Evolutionary conservation across 2,329 filamentous ascomycete genomes (phyloP).

Genomic region (Claviceps maximensis): DNA sequence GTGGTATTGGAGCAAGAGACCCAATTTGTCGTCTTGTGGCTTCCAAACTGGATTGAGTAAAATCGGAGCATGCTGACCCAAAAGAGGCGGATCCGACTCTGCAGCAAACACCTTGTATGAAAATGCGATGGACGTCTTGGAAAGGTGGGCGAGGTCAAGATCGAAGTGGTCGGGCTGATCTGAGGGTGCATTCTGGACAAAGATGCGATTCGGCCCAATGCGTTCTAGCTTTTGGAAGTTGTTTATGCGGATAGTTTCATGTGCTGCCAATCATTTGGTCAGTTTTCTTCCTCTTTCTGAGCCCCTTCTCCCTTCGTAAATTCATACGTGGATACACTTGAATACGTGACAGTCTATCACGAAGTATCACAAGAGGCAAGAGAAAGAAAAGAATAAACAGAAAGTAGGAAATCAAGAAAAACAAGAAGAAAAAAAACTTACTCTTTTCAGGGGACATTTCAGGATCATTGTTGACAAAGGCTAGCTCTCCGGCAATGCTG

Average conservation of each 20-base stretch:
- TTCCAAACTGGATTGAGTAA: conserved; percentile 70
- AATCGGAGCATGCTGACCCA: conserved; percentile 53
- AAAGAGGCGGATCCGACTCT: conserved; percentile 29
- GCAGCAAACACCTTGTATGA: conserved; percentile 81
- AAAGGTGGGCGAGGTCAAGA: conserved; percentile 59
- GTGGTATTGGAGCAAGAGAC: conserved; percentile 70
- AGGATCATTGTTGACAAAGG: conserved; percentile 61
- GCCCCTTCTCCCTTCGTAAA: too few relatives aligned
- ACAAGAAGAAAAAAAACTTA: conserved; percentile 20
- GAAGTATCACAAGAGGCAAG: too few relatives aligned
- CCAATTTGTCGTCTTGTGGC: conserved; percentile 71
- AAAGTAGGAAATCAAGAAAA: background rate
- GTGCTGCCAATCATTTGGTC: conserved; percentile 20
- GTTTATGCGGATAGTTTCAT: conserved; percentile 66
- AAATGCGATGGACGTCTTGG: conserved; percentile 69
- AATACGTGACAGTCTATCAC: background rate
- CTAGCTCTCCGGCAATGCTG: conserved; percentile 76
- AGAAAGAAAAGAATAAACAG: background rate
- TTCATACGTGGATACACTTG: too few relatives aligned
- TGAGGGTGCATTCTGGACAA: conserved; percentile 55
- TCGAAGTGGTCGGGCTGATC: conserved; percentile 68
- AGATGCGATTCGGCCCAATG: conserved; percentile 85
- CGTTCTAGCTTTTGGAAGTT: conserved; percentile 82
- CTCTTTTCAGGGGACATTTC: conserved; percentile 31
- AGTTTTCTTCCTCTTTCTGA: background rate